Base-by-base conservation (phyloP, 768 basidiomycete genomes). In the Hemileccinum rubropunctum region DNA sequence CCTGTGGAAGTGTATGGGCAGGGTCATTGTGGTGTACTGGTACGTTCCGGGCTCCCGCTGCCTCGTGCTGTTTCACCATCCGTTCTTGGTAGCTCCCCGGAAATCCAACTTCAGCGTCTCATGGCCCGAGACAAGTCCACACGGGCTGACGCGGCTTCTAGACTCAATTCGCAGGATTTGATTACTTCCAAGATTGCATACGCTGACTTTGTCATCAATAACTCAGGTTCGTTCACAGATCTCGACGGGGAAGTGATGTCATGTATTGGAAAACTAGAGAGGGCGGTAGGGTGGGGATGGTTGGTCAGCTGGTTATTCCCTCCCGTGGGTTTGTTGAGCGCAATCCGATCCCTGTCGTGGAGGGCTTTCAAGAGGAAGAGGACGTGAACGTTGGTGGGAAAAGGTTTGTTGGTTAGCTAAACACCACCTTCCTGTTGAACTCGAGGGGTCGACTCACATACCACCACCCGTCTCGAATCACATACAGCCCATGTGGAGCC, bases 141-240 rank as follows among this genome's bases (percentile, higher is more conserved):
- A 0, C 71, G 72, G 21, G 74, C 80, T 27, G 88, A 86, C 21
- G 97, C 95, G 0, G 70, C 74, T 28, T 69, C 88, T 0, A 82
- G 97, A 6, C 77, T 98, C 17, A 73, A 78, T 20, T 81, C 95
- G 0, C 95, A 98, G 67, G 69, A 93, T 42, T 78, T 91, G 0
- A 87, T 97, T 38, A 61, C 79, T 1, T 74, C 82, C 32, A 99
- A 98, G 65, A 72, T 93, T 5, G 59, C 72, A 15, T 94, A 90
- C 54, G 95, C 93, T 3, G 91, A 95, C 62, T 63, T 82, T 45
- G 83, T 97, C 42, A 64, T 98, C 28, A 94, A 98, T 70, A 98
- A 98, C 66, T 91, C 90, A 6, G 91, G 92, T 1, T 75, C 85
- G 0, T 71, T 73, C 8, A 66, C 76, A 32, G 91, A 94, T 50